These are phyloP conservation scores for Jatropha curcas DNA, from an alignment of 345 rosid genomes.

Conservation along the genomic window DNA sequence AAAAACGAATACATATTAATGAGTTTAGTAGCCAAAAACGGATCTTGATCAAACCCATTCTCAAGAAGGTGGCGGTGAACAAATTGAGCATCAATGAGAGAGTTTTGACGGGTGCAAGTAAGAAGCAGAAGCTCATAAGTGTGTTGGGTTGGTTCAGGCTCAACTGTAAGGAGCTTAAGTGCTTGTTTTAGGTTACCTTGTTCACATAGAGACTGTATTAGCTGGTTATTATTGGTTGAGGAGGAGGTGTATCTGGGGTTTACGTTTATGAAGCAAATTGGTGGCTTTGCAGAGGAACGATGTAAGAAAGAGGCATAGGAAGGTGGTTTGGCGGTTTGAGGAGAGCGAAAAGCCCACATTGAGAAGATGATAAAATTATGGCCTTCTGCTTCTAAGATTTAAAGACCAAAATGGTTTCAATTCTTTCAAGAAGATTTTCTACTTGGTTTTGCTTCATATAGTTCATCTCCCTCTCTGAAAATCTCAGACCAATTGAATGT, in stretches of 20 bases:
- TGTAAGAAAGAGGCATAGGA: constrained; percentile 22
- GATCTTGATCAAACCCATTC: constrained; percentile 85
- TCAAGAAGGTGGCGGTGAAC: constrained; percentile 63
- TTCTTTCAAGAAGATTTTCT: too few relatives aligned
- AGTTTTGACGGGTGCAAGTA: constrained; percentile 55
- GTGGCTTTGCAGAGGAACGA: constrained; percentile 35
- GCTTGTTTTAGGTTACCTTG: constrained; percentile 77
- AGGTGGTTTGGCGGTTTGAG: constrained; percentile 42
- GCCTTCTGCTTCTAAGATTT: background rate
- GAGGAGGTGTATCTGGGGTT: constrained; percentile 31
- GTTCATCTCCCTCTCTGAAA: too few relatives aligned
- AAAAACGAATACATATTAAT: constrained; percentile 61
- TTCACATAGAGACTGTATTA: constrained; percentile 66
- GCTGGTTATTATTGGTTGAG: constrained; percentile 39
- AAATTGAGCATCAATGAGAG: constrained; percentile 53
- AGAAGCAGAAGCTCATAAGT: constrained; percentile 83
- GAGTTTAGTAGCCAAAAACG: constrained; percentile 91
- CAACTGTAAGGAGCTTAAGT: constrained; percentile 55
- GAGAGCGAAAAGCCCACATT: constrained; percentile 62
- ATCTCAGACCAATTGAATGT: too few relatives aligned
- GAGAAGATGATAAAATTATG: background rate
- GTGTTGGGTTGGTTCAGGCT: constrained; percentile 66
- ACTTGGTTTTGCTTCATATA: too few relatives aligned
- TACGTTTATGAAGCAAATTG: constrained; percentile 35
- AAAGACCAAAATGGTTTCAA: too few relatives aligned